phyloP scores from a whole-genome alignment of 2,329 filamentous ascomycete species.

The Monosporascus sp. region DNA sequence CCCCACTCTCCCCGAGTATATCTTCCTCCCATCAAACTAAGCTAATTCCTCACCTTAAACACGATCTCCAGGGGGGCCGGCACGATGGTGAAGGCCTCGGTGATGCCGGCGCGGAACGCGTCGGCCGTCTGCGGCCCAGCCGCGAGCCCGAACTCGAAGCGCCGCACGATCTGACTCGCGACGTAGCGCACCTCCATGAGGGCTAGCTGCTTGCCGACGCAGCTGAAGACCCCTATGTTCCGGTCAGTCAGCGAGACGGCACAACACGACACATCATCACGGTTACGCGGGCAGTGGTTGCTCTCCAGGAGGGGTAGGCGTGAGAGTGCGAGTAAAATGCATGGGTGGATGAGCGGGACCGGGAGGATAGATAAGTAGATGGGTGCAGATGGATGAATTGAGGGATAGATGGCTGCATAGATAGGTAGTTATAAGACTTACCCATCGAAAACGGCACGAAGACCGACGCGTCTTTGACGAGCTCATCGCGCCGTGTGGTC shows the following conservation, averaged over 20 bases:
- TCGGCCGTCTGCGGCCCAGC: not conserved
- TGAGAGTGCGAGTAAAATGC: too few relatives aligned
- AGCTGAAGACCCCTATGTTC: constrained; percentile 18
- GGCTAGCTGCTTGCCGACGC: constrained; percentile 30
- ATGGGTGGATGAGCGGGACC: too few relatives aligned
- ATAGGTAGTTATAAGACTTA: not conserved
- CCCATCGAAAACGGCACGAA: constrained; percentile 25
- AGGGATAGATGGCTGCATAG: too few relatives aligned
- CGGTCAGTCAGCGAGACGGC: too few relatives aligned
- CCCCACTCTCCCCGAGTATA: too few relatives aligned
- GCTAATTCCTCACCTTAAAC: not conserved
- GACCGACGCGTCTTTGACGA: constrained; percentile 14
- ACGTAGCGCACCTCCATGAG: constrained; percentile 23
- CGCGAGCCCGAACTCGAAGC: constrained; percentile 3
- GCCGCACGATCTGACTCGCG: constrained; percentile 1
- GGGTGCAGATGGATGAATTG: not conserved
- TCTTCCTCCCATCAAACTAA: too few relatives aligned
- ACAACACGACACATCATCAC: too few relatives aligned
- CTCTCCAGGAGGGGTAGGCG: too few relatives aligned
- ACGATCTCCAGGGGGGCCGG: not conserved
- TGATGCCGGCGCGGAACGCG: not conserved
- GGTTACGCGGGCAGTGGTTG: not conserved
- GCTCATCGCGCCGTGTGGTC: constrained; percentile 9
- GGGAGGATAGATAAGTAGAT: too few relatives aligned
- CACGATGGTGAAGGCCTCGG: not conserved